Evolutionary conservation across 768 basidiomycete species (phyloP), one percentile per base, ranked within the genome.

Genomic region (Tremella fuciformis): DNA sequence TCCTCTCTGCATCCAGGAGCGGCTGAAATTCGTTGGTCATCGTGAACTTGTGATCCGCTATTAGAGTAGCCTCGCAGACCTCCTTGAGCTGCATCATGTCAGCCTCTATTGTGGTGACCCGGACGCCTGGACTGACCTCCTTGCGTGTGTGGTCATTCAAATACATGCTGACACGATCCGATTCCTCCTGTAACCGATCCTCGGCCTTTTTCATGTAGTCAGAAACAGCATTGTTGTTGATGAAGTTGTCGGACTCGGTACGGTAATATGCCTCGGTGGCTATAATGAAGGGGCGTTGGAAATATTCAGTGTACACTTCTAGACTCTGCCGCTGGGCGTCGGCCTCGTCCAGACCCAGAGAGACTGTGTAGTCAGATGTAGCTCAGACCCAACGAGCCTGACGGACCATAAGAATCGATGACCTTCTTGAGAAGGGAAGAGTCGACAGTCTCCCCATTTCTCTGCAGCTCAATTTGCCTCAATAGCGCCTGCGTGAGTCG

Each of bases 121-220:
- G 25, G 18, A 38, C 26, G 38, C 3, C 22, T 52, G 51, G 11
- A 26, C 79, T 57, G 48, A 80, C 78, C 40, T 84, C 81, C 75
- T 90, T 91, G 71, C 89, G 84, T 18, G 94, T 96, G 58, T 85
- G 85, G 7, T 87, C 86, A 78, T 94, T 88, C 46, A 99, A 82
- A 77, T 96, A 97, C 52, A 90, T 83, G 74, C 96, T 93, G 19
- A 97, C 91, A 21, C 94, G 85, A 71, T 93, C 89, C 77, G 94
- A 91, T 70, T 99, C 94, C 77, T 99, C 93, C 57, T 85, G 84
- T 58, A 99, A 79, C 46, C 94, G 84, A 70, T 89, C 88, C 73
- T 96, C 94, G 0, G 91, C 93, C 77, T 89, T 93, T 80, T 86
- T 91, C 75, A 99, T 81, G 77, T 97, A 99, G 73, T 97, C 94